Conservation (phyloP, 2,329 filamentous ascomycete genomes). For the Grosmannia serpens region DNA sequence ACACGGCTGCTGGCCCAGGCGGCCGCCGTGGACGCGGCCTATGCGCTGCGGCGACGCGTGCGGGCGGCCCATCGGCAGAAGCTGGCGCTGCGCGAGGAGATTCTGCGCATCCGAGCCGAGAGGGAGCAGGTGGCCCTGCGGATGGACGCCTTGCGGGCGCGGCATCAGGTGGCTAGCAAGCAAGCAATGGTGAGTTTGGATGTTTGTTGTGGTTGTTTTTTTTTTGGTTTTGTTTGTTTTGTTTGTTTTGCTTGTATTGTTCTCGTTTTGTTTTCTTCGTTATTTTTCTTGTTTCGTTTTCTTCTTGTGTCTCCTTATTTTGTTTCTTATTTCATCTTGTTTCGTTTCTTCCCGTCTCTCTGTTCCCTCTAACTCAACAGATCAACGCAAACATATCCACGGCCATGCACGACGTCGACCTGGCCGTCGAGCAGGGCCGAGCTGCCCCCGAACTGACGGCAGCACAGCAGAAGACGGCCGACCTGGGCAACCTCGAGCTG, state of each 20-base stretch:
- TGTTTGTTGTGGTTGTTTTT: no score
- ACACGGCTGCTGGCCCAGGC: slow-evolving; percentile 47
- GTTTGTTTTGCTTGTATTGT: no score
- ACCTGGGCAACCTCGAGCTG: slow-evolving; percentile 46
- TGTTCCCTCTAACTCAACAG: slow-evolving; percentile 11
- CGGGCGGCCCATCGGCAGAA: slow-evolving; percentile 46
- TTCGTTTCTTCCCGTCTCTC: background rate
- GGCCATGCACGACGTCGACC: slow-evolving; percentile 49
- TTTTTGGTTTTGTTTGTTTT: no score
- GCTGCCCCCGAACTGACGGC: slow-evolving; percentile 32
- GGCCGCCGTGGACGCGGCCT: slow-evolving; percentile 47
- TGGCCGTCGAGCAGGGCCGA: slow-evolving; percentile 33
- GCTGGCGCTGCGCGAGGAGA: slow-evolving; percentile 44
- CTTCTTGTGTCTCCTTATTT: background rate
- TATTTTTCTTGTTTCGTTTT: background rate
- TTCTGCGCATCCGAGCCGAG: slow-evolving; percentile 47
- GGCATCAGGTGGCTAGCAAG: slow-evolving; percentile 43
- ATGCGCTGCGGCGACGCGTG: slow-evolving; percentile 45
- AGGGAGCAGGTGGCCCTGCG: slow-evolving; percentile 49
- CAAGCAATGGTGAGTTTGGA: slow-evolving; percentile 41
- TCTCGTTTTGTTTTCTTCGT: slow-evolving; percentile 6
- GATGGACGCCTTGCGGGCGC: slow-evolving; percentile 51
- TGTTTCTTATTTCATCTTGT: background rate
- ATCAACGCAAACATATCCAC: slow-evolving; percentile 43
- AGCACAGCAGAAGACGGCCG: slow-evolving; percentile 34